Conservation (phyloP, 495 filamentous ascomycete species). For the Neurospora pannonica region DNA sequence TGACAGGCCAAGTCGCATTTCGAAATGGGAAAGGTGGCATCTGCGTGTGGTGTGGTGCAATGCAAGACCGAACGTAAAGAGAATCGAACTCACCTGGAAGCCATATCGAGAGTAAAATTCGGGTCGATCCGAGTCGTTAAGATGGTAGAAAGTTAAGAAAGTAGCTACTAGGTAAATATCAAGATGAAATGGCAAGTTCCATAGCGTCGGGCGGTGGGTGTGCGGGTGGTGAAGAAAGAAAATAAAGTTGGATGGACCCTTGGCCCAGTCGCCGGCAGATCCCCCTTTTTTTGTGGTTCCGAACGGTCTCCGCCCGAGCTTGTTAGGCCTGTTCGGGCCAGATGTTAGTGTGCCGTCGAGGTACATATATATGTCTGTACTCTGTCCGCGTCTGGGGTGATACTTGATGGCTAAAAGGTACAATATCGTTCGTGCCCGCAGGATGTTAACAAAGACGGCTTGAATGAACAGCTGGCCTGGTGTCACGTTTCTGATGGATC, state of each 20-base stretch:
- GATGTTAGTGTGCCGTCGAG: neutral
- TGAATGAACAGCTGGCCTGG: neutral
- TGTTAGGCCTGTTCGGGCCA: neutral
- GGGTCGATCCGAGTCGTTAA: neutral
- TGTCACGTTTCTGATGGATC: neutral
- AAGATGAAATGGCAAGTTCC: neutral
- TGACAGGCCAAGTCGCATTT: neutral
- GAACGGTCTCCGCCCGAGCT: neutral
- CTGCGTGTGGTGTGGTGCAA: neutral
- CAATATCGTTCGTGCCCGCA: neutral
- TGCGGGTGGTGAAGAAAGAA: neutral
- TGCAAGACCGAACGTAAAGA: neutral
- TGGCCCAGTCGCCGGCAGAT: neutral
- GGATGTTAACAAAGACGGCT: neutral
- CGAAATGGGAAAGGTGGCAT: neutral
- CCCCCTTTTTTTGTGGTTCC: neutral
- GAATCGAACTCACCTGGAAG: constrained; percentile 14
- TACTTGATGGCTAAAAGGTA: neutral
- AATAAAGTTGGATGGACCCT: neutral
- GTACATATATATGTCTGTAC: too few species aligned
- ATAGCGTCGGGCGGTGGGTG: neutral
- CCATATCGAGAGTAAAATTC: constrained; percentile 8
- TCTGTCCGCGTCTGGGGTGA: neutral
- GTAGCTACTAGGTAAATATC: neutral
- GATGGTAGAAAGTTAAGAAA: neutral